Base-by-base conservation (phyloP, 1,284 basidiomycete species). In the Apiotrichum veenhuisii region DNA sequence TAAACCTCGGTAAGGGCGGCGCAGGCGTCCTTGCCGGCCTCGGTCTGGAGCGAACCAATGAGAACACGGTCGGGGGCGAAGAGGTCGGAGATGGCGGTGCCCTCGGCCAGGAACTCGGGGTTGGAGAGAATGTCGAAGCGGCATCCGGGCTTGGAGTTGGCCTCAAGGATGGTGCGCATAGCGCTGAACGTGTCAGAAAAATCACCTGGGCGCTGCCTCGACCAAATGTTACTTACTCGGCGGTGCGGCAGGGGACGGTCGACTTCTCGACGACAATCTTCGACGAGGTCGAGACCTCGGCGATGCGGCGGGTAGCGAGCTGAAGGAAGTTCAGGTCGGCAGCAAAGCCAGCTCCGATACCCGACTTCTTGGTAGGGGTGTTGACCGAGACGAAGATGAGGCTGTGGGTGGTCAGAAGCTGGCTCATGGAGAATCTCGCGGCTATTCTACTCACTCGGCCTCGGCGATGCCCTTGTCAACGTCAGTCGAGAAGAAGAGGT, bases 261-360 rank as follows among this genome's bases (percentile, higher is more conserved):
- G 95, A 98, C 79, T 99, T 99, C 75, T 99, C 96, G 56, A 99
- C 94, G 63, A 99, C 95, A 71, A 99, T 98, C 82, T 98, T 98
- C 76, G 86, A 89, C 9, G 89, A 85, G 37, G 82, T 88, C 37
- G 96, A 89, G 56, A 98, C 88, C 52, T 85, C 85, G 43, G 96
- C 95, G 67, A 98, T 98, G 65, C 89, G 89, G 64, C 95, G 91
- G 40, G 96, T 98, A 42, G 94, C 95, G 27, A 89, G 85, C 75
- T 98, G 95, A 65, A 98, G 89, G 78, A 93, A 97, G 81, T 94
- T 94, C 71, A 98, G 85, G 81, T 98, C 95, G 63, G 95, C 95
- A 60, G 95, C 95, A 77, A 89, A 97, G 59, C 95, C 95, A 63
- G 93, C 93, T 68, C 96, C 96, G 57, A 98, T 87, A 79, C 95